phyloP scores from a whole-genome alignment of 768 basidiomycete species.

The Hericium coralloides region DNA sequence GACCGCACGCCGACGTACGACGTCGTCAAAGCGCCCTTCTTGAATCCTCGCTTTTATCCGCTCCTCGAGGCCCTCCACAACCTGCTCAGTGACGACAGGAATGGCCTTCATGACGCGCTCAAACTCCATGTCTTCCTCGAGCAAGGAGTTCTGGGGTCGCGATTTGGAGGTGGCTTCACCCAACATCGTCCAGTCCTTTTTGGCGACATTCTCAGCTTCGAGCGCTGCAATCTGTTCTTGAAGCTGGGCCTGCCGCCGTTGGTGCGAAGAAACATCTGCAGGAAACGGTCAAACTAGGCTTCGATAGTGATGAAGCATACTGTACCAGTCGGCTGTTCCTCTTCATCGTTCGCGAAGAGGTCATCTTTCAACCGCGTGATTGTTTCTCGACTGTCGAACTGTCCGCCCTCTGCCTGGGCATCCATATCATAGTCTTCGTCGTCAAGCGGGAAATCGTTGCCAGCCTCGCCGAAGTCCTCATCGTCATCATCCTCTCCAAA shows the following conservation, averaged over 20 bases:
- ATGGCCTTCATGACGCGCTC: constrained; percentile 82
- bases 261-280: constrained; percentile 64
- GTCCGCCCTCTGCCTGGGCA: constrained; percentile 14
- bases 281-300: background rate
- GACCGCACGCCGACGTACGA: constrained; percentile 68
- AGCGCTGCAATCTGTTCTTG: constrained; percentile 71
- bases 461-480: constrained; percentile 14
- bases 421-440: constrained; percentile 21
- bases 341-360: constrained; percentile 69
- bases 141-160: constrained; percentile 83
- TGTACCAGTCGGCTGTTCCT: constrained; percentile 20
- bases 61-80: constrained; percentile 75
- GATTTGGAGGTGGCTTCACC: constrained; percentile 80
- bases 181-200: constrained; percentile 88
- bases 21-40: constrained; percentile 85
- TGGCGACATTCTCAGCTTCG: constrained; percentile 79
- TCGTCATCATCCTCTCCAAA: constrained; percentile 14
- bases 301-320: background rate
- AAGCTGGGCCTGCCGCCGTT: constrained; percentile 68
- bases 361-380: constrained; percentile 71
- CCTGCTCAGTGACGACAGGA: constrained; percentile 86
- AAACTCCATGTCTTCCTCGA: constrained; percentile 93
- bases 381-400: constrained; percentile 28
- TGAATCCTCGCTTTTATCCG: constrained; percentile 84
- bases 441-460: constrained; percentile 13